Evolutionary conservation across 1,284 basidiomycete genomes (phyloP), one percentile per base, ranked within the genome.

Genomic region (Salmacisia buchloeana): DNA sequence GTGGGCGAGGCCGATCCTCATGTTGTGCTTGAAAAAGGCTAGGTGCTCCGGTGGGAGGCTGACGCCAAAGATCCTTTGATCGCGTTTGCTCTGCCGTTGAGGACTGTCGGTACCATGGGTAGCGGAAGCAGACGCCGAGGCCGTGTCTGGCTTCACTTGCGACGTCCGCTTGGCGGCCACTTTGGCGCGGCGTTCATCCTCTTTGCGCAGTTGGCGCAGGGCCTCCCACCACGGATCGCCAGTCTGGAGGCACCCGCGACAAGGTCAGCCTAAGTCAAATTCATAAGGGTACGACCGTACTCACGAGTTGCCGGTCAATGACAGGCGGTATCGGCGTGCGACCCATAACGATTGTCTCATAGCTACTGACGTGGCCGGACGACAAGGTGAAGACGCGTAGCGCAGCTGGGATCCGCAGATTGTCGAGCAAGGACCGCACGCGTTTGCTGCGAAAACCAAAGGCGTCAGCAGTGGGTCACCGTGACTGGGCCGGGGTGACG

Each of bases 211-310:
- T 57, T 73, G 64, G 56, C 76, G 77, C 27, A 79, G 64, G 13
- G 69, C 67, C 39, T 67, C 69, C 77, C 77, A 79, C 77, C 77
- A 79, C 21, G 76, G 72, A 60, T 79, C 76, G 45, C 70, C 72
- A 6, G 65, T 66, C 36, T 78, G 63, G 18, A 71, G 68, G 73
- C 68, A 3, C 29, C 15, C 12, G 25, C 58, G n/a, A 31, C 23
- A 1, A 9, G 41, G 18, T 15, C 41, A 15, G 10, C 12, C 6
- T 43, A 43, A n/a, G n/a, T n/a, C n/a, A n/a, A n/a, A n/a, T n/a
- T n/a, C 35, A 38, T 38, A 38, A 7, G 35, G 15, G 35, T 21
- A 18, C 18, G 41, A 43, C 6, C 7, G 18, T n/a, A 43, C 41
- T n/a, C 23, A 43, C 41, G 18, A 43, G 41, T 43, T 43, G 41